Percentiles rank a stretch among this genome's conserved stretches.
phyloP scores from a whole-genome alignment of 2,329 filamentous ascomycete genomes.

The Colletotrichum aenigma region DNA sequence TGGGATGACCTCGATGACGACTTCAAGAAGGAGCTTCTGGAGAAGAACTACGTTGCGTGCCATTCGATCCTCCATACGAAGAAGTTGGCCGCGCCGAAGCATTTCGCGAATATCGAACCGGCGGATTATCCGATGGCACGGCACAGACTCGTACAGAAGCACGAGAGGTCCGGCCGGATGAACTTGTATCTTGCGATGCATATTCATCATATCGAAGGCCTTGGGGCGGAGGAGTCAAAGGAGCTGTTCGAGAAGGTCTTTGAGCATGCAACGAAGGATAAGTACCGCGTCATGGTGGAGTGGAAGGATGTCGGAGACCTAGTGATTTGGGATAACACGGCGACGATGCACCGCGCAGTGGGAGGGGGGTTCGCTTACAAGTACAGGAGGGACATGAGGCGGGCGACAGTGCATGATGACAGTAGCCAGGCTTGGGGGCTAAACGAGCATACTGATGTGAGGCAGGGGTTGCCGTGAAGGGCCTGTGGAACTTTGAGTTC shows the following conservation, averaged over 20 bases:
- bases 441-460: not conserved
- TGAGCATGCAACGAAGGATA: not conserved
- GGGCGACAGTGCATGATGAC: not conserved
- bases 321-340: not conserved
- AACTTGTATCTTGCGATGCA: not conserved
- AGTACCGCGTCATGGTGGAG: not conserved
- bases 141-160: not conserved
- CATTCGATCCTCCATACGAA: conserved; percentile 57
- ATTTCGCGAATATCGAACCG: conserved; percentile 50
- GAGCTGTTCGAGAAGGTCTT: not conserved
- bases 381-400: not conserved
- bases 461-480: not conserved
- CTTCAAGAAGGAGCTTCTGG: conserved; percentile 34
- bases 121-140: conserved; percentile 25
- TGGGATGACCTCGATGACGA: conserved; percentile 47
- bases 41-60: conserved; percentile 47
- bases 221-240: not conserved
- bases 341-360: not conserved
- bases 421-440: not conserved
- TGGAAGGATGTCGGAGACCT: not conserved
- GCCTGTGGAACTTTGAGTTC: not conserved
- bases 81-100: conserved; percentile 53
- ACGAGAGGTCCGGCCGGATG: not conserved
- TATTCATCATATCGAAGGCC: not conserved
- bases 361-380: not conserved